phyloP scores from a whole-genome alignment of 2,329 filamentous ascomycete genomes.

The Neofusicoccum kwambonambiense region DNA sequence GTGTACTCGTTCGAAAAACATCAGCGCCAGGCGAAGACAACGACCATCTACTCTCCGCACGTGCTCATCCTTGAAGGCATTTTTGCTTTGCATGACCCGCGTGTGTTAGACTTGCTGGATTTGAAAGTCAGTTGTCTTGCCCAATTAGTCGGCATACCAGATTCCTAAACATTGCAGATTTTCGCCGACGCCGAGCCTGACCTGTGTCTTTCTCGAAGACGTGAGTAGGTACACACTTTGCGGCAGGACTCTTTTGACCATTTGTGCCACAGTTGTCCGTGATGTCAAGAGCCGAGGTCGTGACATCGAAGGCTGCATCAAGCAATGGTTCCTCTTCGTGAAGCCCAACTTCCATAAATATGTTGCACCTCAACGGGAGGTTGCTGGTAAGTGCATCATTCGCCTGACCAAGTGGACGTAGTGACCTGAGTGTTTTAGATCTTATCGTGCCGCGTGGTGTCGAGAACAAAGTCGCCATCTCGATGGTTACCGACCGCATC shows the following conservation, averaged over 20 bases:
- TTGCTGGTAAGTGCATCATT: constrained; percentile 60
- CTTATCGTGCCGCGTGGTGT: constrained; percentile 94
- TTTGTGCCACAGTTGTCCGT: constrained; percentile 62
- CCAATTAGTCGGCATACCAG: no score
- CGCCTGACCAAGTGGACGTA: background rate
- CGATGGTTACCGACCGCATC: constrained; percentile 92
- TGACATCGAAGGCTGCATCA: constrained; percentile 93
- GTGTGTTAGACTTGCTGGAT: constrained; percentile 83
- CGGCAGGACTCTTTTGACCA: constrained; percentile 9
- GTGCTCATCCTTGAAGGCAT: constrained; percentile 95
- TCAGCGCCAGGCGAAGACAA: constrained; percentile 73
- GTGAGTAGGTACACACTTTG: constrained; percentile 46
- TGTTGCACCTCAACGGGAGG: constrained; percentile 86
- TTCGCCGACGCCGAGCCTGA: constrained; percentile 97
- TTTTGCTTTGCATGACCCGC: constrained; percentile 84
- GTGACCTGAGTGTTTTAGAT: constrained; percentile 49
- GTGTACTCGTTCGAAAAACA: constrained; percentile 95
- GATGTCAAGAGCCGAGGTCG: constrained; percentile 87
- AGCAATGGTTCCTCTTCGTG: constrained; percentile 95
- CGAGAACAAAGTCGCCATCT: constrained; percentile 91
- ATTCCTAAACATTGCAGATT: constrained; percentile 53
- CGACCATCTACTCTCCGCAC: constrained; percentile 91
- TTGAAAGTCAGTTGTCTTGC: constrained; percentile 65
- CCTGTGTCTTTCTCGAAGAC: constrained; percentile 83
- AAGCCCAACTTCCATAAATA: constrained; percentile 96